Base-by-base conservation (phyloP, 1,284 basidiomycete genomes). In the Wolfiporia cocos region DNA sequence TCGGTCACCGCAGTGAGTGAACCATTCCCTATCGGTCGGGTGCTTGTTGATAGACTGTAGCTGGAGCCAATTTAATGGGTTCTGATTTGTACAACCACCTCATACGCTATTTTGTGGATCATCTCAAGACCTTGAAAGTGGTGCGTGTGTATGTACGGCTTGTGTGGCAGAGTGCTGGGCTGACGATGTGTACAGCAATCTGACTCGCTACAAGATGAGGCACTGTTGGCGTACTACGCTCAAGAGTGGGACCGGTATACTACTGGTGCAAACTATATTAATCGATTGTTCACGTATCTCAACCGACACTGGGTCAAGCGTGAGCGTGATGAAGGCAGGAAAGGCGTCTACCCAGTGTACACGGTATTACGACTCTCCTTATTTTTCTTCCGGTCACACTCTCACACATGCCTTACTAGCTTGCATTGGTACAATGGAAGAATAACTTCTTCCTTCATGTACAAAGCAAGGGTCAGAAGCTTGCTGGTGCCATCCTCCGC, bases 281-380 rank as follows among this genome's bases (percentile, higher is more conserved):
- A 96, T 60, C 84, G 93, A 47, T 69, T 99, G 32, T 98, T 98
- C 71, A 88, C 91, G 17, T 98, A 98, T 66, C 80, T 98, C 47
- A 98, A 99, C 64, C 89, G 95, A 46, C 93, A 98, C 67, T 99
- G 96, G 96, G 94, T 99, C 37, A 97, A 96, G 69, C 81, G 95
- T 34, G 94, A 99, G 64, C 86, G 95, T 61, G 96, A 99, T 56
- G 95, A 99, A 62, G 96, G 96, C 4, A 79, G 92, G 57, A 98
- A 94, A 67, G 86, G 88, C 39, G 87, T 98, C 32, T 97, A 96
- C 65, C 84, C 83, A 4, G 91, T 99, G 21, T 99, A 98, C 67
- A 99, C 94, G 22, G 92, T 95, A 59, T 73, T 22, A 42, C 42
- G n/a, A 32, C 22, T 32, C 28, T 37, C 24, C 39, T 24, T 42